These are phyloP conservation scores for Brassica napus DNA, from an alignment of 345 rosid species.

Conservation along the genomic window Da-Ae NC_063435.1:26149001-26149500, in stretches of 20 bases:
- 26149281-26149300: constrained; percentile 4
- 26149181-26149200: constrained; percentile 65
- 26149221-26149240: constrained; percentile 54
- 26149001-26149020: constrained; percentile 76
- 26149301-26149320: neutral
- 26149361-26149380: constrained; percentile 93
- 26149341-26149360: constrained; percentile 69
- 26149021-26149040: constrained; percentile 83
- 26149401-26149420: constrained; percentile 51
- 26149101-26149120: constrained; percentile 85
- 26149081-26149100: constrained; percentile 61
- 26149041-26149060: constrained; percentile 80
- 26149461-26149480: constrained; percentile 20
- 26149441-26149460: neutral
- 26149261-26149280: constrained; percentile 47
- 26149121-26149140: constrained; percentile 97
- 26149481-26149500: constrained; percentile 4
- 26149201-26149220: constrained; percentile 72
- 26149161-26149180: constrained; percentile 87
- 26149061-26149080: constrained; percentile 79
- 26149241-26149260: constrained; percentile 87
- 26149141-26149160: constrained; percentile 97
- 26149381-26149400: constrained; percentile 90
- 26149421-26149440: constrained; percentile 38
- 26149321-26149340: constrained; percentile 52